Conservation (phyloP, 148 eudicot genomes). For the Beta vulgaris region DNA sequence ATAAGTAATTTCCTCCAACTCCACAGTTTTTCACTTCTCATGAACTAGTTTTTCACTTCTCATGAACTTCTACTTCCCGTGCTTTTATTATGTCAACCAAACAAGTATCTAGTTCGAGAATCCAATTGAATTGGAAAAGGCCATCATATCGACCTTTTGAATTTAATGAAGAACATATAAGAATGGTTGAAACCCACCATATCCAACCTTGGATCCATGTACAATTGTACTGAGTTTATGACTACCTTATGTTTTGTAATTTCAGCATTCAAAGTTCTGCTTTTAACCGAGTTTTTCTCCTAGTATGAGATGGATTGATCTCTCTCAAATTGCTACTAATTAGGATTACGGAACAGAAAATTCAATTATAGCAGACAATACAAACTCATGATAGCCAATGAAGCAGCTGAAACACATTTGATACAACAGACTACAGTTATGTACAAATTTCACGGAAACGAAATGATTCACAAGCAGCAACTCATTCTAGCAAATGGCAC, state of each 20-base stretch:
- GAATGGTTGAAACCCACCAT: no score
- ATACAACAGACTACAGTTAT: conserved; percentile 28
- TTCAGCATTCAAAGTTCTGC: background rate
- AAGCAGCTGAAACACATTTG: conserved; percentile 11
- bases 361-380: background rate
- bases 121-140: no score
- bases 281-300: background rate
- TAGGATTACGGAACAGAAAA: background rate
- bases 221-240: background rate
- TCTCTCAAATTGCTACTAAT: background rate
- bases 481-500: conserved; percentile 18
- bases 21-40: no score
- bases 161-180: no score
- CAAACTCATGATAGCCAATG: background rate
- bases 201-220: no score
- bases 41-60: no score
- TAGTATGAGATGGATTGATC: background rate
- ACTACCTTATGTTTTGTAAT: no score
- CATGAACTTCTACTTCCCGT: no score
- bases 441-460: conserved; percentile 21
- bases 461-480: background rate
- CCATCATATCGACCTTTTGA: no score
- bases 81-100: no score
- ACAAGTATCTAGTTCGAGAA: no score
- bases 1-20: no score